These are phyloP conservation scores for Citrus trifoliata DNA, from an alignment of 345 rosid genomes.

Conservation along the genomic window DNA sequence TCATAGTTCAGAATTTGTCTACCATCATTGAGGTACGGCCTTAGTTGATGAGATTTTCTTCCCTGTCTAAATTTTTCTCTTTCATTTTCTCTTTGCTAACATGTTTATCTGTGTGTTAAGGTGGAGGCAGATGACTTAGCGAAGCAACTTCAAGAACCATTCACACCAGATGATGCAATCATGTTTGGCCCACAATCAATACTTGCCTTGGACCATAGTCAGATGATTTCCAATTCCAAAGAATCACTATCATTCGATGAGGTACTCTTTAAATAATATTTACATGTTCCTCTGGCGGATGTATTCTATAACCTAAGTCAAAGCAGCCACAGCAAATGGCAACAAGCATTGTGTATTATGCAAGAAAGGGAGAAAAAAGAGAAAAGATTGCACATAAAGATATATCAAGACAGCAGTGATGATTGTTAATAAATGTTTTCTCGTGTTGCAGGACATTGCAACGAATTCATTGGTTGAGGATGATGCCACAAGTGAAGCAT, in stretches of 20 bases:
- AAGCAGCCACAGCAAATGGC: not conserved
- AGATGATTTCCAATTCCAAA: conserved; percentile 47
- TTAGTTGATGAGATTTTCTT: not conserved
- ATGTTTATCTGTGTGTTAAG: conserved; percentile 38
- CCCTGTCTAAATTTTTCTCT: not conserved
- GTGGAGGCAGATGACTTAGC: conserved; percentile 53
- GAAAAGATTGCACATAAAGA: not conserved
- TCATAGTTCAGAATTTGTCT: conserved; percentile 51
- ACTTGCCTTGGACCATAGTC: conserved; percentile 43
- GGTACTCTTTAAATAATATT: conserved; percentile 35
- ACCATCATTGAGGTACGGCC: conserved; percentile 53
- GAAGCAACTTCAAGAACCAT: conserved; percentile 68
- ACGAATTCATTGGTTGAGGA: conserved; percentile 51
- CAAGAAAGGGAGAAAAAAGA: not conserved
- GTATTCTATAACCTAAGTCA: not conserved
- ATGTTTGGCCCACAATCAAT: conserved; percentile 55
- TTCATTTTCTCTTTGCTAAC: not conserved
- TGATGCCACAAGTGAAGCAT: conserved; percentile 72
- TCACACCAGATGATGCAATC: conserved; percentile 84
- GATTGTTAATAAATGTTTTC: not conserved
- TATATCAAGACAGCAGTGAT: not conserved
- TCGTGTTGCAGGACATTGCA: conserved; percentile 56
- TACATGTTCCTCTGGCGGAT: not conserved
- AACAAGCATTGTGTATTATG: not conserved
- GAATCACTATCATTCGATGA: conserved; percentile 84